Evolutionary conservation across 2,329 filamentous ascomycete genomes (phyloP).

Genomic region (Xylariaceae sp.): DNA sequence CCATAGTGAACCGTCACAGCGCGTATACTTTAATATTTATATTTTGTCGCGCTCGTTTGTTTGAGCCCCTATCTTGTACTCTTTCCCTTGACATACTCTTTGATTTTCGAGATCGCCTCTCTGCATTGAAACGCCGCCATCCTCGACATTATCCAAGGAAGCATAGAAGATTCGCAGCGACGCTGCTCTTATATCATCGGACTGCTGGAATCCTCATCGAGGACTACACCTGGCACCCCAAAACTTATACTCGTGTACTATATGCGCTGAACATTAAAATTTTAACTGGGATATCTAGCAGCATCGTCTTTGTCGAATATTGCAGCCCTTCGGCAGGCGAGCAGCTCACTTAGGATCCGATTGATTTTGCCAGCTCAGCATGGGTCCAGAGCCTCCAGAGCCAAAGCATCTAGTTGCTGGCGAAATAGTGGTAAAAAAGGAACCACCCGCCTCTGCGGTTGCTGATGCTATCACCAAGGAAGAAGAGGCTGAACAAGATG

Average conservation of each 20-base stretch:
- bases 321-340: neutral
- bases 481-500: slow-evolving; percentile 43
- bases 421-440: slow-evolving; percentile 6
- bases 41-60: too few species aligned
- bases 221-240: too few species aligned
- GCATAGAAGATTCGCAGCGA: too few species aligned
- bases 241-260: neutral
- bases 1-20: too few species aligned
- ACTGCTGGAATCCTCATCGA: too few species aligned
- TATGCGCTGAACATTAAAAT: neutral
- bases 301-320: neutral
- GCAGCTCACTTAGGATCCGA: neutral
- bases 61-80: too few species aligned
- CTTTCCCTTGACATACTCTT: too few species aligned
- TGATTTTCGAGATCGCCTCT: too few species aligned
- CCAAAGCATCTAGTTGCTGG: slow-evolving; percentile 6
- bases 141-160: too few species aligned
- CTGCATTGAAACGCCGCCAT: too few species aligned
- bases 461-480: slow-evolving; percentile 26
- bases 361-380: slow-evolving; percentile 13
- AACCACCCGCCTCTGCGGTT: slow-evolving; percentile 6
- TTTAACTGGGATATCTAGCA: neutral
- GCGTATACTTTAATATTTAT: too few species aligned
- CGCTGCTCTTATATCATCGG: too few species aligned
- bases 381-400: slow-evolving; percentile 32